These are phyloP conservation scores for Pulveroboletus sp. DNA, from an alignment of 768 basidiomycete genomes.

Conservation along the genomic window DNA sequence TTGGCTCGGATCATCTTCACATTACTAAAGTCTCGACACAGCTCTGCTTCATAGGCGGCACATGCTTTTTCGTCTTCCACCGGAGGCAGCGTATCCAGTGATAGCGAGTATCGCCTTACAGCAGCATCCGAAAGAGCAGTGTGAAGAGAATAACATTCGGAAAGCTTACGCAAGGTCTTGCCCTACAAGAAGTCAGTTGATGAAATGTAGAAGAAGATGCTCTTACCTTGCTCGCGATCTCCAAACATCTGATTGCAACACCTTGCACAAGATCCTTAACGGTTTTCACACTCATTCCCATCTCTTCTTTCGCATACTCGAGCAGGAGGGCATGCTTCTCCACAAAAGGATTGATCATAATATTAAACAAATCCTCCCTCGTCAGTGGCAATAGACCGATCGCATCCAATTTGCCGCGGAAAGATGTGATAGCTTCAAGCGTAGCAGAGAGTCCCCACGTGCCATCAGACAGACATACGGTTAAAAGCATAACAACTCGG, in stretches of 20 bases:
- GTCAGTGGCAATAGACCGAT: constrained; percentile 57
- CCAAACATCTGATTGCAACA: constrained; percentile 58
- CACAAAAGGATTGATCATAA: constrained; percentile 69
- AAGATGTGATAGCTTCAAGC: constrained; percentile 24
- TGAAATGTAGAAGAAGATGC: background rate
- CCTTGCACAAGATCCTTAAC: constrained; percentile 51
- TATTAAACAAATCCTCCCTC: constrained; percentile 54
- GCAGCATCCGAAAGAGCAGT: constrained; percentile 44
- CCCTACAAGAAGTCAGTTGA: constrained; percentile 42
- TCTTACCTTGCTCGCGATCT: constrained; percentile 51
- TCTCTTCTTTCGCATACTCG: constrained; percentile 45
- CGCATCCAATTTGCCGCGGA: constrained; percentile 52
- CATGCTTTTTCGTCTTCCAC: constrained; percentile 49
- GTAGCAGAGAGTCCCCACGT: constrained; percentile 27
- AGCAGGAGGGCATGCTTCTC: constrained; percentile 53
- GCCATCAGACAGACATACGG: constrained; percentile 49
- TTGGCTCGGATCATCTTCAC: constrained; percentile 27
- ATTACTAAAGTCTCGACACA: constrained; percentile 54
- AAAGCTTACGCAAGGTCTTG: constrained; percentile 59
- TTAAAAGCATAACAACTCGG: constrained; percentile 72
- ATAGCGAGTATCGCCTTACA: constrained; percentile 48
- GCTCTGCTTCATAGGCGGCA: constrained; percentile 42
- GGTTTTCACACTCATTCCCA: constrained; percentile 43
- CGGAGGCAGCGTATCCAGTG: constrained; percentile 54
- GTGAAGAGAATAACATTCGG: constrained; percentile 46